Conservation (phyloP, 2,329 filamentous ascomycete species). For the Erysiphe neolycopersici region DNA sequence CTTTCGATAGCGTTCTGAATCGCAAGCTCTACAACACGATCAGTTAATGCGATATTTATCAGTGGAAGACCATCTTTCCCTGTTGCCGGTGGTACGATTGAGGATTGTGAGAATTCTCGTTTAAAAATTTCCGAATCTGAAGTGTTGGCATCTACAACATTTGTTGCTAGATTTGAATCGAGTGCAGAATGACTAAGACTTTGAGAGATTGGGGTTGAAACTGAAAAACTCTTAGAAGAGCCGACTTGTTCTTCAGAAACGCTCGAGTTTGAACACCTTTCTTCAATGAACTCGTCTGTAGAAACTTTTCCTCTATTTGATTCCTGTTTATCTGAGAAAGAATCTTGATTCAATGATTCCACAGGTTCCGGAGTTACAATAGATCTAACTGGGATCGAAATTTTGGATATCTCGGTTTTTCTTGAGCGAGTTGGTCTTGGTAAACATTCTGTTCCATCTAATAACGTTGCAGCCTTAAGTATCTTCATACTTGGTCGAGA, state of each 20-base stretch:
- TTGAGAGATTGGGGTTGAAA: conserved; percentile 3
- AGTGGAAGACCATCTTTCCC: conserved; percentile 5
- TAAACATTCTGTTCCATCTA: not conserved
- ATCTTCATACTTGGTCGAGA: conserved; percentile 36
- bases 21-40: conserved; percentile 27
- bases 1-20: conserved; percentile 29
- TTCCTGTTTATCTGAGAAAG: not conserved
- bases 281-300: conserved; percentile 1
- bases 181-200: conserved; percentile 3
- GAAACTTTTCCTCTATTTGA: not conserved
- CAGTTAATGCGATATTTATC: conserved; percentile 13
- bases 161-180: conserved; percentile 3
- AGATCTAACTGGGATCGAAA: conserved; percentile 7
- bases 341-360: too few relatives aligned
- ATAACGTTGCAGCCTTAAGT: conserved; percentile 19
- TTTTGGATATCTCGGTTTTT: conserved; percentile 1
- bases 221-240: conserved; percentile 4
- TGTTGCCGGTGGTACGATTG: conserved; percentile 1
- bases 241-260: conserved; percentile 4
- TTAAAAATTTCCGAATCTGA: not conserved
- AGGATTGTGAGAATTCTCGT: conserved; percentile 1
- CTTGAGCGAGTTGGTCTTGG: not conserved
- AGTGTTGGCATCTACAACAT: not conserved
- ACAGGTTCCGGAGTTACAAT: conserved; percentile 8
- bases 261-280: conserved; percentile 1